Evolutionary conservation across 2,329 filamentous ascomycete genomes (phyloP).

Genomic region (Penicillium brasilianum): DNA sequence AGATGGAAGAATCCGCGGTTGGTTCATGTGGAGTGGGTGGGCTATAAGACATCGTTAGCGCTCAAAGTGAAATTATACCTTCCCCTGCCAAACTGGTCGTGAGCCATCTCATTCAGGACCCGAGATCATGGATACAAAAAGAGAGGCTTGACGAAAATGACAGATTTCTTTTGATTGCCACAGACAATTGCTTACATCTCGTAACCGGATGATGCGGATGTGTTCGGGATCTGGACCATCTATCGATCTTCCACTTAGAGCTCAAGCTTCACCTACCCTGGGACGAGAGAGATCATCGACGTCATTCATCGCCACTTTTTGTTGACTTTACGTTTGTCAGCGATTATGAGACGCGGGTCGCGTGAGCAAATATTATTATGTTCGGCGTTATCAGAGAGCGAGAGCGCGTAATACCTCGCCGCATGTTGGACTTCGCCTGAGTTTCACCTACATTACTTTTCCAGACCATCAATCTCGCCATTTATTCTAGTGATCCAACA

Average conservation of each 20-base stretch:
- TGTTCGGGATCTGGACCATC: conserved; percentile 1
- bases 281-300: background rate
- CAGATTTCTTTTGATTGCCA: no score
- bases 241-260: background rate
- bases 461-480: background rate
- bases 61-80: no score
- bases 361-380: background rate
- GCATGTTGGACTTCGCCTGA: background rate
- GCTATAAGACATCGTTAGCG: no score
- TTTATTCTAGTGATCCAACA: background rate
- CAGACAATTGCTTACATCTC: no score
- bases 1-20: no score
- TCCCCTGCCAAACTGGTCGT: no score
- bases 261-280: conserved; percentile 5
- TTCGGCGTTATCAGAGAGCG: background rate
- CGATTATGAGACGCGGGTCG: background rate
- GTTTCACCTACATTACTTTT: background rate
- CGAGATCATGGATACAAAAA: no score
- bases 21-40: no score
- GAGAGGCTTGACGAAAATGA: no score
- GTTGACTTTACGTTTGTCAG: background rate
- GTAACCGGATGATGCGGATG: background rate
- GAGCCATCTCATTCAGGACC: no score
- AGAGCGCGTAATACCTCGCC: background rate
- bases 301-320: background rate